phyloP scores from a whole-genome alignment of 2,329 filamentous ascomycete genomes.

The Trichoderma koningiopsis region DNA sequence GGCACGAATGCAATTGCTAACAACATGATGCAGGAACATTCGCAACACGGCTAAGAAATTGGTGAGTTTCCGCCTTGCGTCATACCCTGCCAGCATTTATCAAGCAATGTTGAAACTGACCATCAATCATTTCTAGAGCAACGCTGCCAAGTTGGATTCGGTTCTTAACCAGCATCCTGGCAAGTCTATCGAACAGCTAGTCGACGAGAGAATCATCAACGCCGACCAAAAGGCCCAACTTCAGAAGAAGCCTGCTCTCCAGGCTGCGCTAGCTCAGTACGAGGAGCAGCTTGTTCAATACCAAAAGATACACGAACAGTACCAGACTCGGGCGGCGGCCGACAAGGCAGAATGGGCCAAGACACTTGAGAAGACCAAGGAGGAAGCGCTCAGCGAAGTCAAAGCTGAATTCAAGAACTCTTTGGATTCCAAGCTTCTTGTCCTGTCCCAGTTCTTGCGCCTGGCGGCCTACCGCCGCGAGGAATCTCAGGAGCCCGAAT shows the following conservation, averaged over 20 bases:
- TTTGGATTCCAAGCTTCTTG: slow-evolving; percentile 66
- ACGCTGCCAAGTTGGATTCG: slow-evolving; percentile 71
- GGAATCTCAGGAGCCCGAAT: slow-evolving; percentile 64
- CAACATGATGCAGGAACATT: slow-evolving; percentile 64
- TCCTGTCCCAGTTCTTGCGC: slow-evolving; percentile 77
- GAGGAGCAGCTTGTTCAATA: slow-evolving; percentile 75
- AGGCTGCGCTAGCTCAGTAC: slow-evolving; percentile 66
- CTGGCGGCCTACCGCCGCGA: slow-evolving; percentile 75
- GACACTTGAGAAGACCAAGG: slow-evolving; percentile 57
- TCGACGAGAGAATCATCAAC: slow-evolving; percentile 74
- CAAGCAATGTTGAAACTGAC: slow-evolving; percentile 5
- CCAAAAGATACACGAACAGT: slow-evolving; percentile 75
- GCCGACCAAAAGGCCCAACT: slow-evolving; percentile 76
- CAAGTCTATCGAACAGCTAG: slow-evolving; percentile 73
- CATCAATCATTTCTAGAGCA: slow-evolving; percentile 50
- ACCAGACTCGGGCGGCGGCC: slow-evolving; percentile 60
- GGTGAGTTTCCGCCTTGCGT: slow-evolving; percentile 56
- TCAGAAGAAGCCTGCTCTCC: slow-evolving; percentile 73
- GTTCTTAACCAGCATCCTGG: slow-evolving; percentile 69
- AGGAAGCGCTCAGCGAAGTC: slow-evolving; percentile 54
- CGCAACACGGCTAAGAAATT: slow-evolving; percentile 95
- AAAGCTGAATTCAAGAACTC: slow-evolving; percentile 55
- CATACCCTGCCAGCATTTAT: background rate
- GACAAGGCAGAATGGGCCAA: slow-evolving; percentile 65
- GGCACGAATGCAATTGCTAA: slow-evolving; percentile 29